Evolutionary conservation across 1,139 yeast species (phyloP), one percentile per base, ranked within the genome.

Genomic region (Magnusiomyces fungicola): DNA sequence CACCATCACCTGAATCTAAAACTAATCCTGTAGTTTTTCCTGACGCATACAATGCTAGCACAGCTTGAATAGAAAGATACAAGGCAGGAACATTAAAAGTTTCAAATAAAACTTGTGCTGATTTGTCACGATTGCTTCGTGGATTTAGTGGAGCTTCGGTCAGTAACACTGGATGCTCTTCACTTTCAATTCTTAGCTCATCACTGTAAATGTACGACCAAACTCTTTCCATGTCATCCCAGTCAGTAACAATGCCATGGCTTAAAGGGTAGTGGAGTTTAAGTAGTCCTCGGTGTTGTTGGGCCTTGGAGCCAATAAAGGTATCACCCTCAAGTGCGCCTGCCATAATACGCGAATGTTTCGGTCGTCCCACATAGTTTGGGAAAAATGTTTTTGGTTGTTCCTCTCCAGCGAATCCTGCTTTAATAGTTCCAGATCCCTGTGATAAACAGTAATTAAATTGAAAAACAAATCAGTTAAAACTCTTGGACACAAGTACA

Each of bases 391-490:
- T 66, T 58, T 79, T 76, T 2, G 97, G 97, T 57, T 73, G 76
- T 50, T 87, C 94, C 58, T 86, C 94, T 18, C 97, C 97, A 1
- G 97, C 95, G 67, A 90, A 86, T 0, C 97, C 97, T 0, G 95
- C 89, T 63, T 88, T 85, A 50, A 89, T 72, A 46, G 78, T 76
- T 1, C 96, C 95, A 3, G 96, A 83, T n/a, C 97, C 97, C 74
- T 70, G 42, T 16, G 24, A 5, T 16, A 21, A 23, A 29, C 27
- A 16, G 47, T 50, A 46, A 38, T 46, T 37, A 30, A 24, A 32
- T 33, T 24, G 27, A 27, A 14, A 33, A 33, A 12, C 9, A 33
- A 14, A 4, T 45, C 42, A 38, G 32, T n/a, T 2, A 21, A 21
- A n/a, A 18, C 24, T 27, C 33, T 1, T 16, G 22, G 23, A 10